These are phyloP conservation scores for Phaeotremella fagi DNA, from an alignment of 768 basidiomycete species.

Conservation along the genomic window DNA sequence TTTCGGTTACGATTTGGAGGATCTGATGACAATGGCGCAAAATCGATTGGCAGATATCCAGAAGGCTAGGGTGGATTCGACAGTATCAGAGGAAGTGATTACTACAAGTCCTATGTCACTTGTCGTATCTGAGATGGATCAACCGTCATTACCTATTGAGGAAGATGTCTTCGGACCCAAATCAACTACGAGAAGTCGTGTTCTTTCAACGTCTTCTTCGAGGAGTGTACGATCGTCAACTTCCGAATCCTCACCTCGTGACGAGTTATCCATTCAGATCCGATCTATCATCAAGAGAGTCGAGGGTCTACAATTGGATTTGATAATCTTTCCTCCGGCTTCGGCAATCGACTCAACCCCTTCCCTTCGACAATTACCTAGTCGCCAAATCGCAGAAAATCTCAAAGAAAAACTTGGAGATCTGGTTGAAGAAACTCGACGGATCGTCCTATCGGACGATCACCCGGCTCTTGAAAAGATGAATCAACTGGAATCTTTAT, in stretches of 20 bases:
- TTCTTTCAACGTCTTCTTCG: not conserved
- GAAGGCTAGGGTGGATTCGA: not conserved
- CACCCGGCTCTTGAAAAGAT: not conserved
- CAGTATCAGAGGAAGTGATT: not conserved
- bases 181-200: not conserved
- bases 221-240: not conserved
- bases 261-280: not conserved
- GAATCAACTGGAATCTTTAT: not conserved
- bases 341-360: not conserved
- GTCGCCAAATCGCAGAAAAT: not conserved
- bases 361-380: not conserved
- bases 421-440: not conserved
- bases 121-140: too few species aligned
- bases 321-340: not conserved
- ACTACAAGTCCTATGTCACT: not conserved
- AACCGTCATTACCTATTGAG: not conserved
- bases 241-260: not conserved
- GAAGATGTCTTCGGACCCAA: not conserved
- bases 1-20: not conserved
- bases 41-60: not conserved
- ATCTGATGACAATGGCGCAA: not conserved
- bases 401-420: not conserved
- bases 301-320: not conserved
- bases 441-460: not conserved
- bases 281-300: not conserved